phyloP scores from a whole-genome alignment of 345 rosid species.

The Corchorus capsularis region DNA sequence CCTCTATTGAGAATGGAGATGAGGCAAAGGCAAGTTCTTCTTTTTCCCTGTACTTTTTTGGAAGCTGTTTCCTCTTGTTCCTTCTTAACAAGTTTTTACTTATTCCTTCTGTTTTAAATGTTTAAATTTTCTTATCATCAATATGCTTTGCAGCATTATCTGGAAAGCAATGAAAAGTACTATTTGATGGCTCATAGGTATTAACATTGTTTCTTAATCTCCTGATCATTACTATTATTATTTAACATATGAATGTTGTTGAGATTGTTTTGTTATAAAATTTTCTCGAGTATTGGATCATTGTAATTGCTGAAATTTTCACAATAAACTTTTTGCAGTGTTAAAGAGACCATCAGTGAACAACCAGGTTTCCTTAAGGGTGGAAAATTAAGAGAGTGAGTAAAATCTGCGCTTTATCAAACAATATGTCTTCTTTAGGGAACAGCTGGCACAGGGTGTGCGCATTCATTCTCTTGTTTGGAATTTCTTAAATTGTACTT shows the following conservation, averaged over 20 bases:
- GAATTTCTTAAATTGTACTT: slow-evolving; percentile 19
- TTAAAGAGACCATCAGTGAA: slow-evolving; percentile 81
- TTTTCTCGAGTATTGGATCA: not conserved
- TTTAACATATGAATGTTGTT: slow-evolving; percentile 8
- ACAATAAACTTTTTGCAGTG: slow-evolving; percentile 47
- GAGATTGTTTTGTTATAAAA: not conserved
- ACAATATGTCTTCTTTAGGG: slow-evolving; percentile 3
- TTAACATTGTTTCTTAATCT: not conserved
- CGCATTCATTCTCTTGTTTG: slow-evolving; percentile 11
- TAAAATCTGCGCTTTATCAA: slow-evolving; percentile 20
- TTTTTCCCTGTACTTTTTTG: slow-evolving; percentile 11
- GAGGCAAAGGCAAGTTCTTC: slow-evolving; percentile 77
- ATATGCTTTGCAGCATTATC: slow-evolving; percentile 67
- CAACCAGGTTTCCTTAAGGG: slow-evolving; percentile 74
- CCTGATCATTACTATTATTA: not conserved
- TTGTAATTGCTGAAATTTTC: not conserved
- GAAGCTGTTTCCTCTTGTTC: slow-evolving; percentile 9
- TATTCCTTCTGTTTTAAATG: not conserved
- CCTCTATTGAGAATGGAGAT: slow-evolving; percentile 72
- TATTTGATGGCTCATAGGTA: slow-evolving; percentile 97
- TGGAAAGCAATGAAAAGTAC: slow-evolving; percentile 97
- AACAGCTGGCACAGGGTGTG: not conserved
- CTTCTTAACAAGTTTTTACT: slow-evolving; percentile 3
- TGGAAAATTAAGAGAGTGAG: slow-evolving; percentile 94
- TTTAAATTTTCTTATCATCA: slow-evolving; percentile 3